Evolutionary conservation across 2,329 filamentous ascomycete genomes (phyloP).

Genomic region (Aspergillus tamarii): DNA sequence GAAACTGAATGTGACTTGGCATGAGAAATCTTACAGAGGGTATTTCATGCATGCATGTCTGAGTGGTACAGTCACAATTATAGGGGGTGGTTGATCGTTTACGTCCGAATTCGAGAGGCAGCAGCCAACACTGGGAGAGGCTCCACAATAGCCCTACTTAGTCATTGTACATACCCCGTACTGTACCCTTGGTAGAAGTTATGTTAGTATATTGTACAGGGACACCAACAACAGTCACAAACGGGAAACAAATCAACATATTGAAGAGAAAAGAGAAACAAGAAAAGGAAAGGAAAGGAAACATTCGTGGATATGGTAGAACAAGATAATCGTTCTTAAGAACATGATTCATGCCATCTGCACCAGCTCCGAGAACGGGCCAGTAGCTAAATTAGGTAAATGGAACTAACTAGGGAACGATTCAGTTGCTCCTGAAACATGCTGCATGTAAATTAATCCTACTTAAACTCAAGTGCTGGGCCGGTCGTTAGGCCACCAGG

Average conservation of each 20-base stretch:
- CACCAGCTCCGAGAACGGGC: not conserved
- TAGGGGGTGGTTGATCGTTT: not conserved
- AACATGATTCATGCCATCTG: not conserved
- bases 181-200: too few species aligned
- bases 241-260: not conserved
- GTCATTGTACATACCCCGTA: too few species aligned
- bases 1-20: not conserved
- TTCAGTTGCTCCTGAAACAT: not conserved
- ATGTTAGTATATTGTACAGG: too few species aligned
- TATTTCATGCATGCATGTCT: conserved; percentile 1
- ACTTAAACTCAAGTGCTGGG: too few species aligned
- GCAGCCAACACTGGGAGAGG: not conserved
- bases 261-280: not conserved
- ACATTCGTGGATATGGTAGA: not conserved
- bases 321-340: not conserved
- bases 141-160: not conserved
- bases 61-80: not conserved
- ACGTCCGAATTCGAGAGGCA: not conserved
- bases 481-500: not conserved
- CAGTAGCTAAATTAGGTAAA: not conserved
- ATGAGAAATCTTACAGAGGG: not conserved
- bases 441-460: not conserved
- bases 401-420: not conserved
- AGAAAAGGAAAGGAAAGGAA: not conserved
- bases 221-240: too few species aligned